Evolutionary conservation across 2,329 filamentous ascomycete species (phyloP).

Genomic region (Fusarium domesticum): DNA sequence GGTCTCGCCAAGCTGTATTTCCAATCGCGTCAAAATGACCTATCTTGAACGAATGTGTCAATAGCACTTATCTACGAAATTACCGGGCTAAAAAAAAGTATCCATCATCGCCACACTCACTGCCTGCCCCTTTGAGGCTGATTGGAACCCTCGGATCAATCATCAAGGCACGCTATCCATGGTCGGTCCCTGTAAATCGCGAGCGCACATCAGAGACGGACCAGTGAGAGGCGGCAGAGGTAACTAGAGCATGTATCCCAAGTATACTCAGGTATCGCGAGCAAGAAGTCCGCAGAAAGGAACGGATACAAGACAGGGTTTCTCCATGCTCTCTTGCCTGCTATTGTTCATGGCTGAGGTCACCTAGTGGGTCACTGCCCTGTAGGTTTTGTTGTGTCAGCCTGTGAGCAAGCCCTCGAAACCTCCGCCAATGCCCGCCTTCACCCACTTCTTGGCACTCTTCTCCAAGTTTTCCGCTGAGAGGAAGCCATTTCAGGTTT

Average conservation of each 20-base stretch:
- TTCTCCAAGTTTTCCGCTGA: slow-evolving; percentile 1
- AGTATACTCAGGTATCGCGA: neutral
- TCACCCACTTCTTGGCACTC: slow-evolving; percentile 5
- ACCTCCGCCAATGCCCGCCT: slow-evolving; percentile 21
- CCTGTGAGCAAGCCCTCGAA: slow-evolving; percentile 19
- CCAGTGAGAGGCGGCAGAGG: neutral
- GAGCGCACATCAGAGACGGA: neutral
- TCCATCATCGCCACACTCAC: slow-evolving; percentile 6
- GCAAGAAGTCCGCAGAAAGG: neutral
- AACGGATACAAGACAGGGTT: slow-evolving; percentile 12
- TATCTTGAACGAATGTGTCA: neutral
- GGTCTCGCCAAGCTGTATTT: neutral
- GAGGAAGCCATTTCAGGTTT: neutral
- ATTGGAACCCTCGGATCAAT: slow-evolving; percentile 4
- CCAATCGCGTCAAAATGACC: neutral
- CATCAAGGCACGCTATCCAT: neutral
- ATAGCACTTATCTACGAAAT: slow-evolving; percentile 8
- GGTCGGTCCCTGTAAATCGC: neutral
- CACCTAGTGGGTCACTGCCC: slow-evolving; percentile 20
- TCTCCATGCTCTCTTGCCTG: slow-evolving; percentile 24
- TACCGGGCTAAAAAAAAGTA: slow-evolving; percentile 12
- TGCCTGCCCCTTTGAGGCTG: slow-evolving; percentile 23
- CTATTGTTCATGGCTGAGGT: slow-evolving; percentile 17
- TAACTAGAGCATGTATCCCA: neutral
- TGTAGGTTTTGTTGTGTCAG: slow-evolving; percentile 11